Percentiles rank a stretch among this genome's conserved stretches.
Evolutionary conservation across 768 basidiomycete species (phyloP).

Genomic region (Xerocomellus intermedius): DNA sequence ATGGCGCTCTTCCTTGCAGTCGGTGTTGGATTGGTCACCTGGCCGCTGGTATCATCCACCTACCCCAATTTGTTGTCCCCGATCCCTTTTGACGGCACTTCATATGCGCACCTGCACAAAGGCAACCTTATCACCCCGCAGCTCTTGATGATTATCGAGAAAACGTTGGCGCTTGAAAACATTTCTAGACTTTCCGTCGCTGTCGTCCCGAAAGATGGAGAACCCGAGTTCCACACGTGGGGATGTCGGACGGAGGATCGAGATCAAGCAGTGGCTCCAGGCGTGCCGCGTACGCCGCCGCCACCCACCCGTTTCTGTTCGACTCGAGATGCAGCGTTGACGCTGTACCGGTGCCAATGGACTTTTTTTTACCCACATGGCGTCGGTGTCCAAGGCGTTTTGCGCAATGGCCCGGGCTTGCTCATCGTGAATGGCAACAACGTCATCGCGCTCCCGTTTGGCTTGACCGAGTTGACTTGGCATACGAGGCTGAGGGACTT

Average conservation of each 20-base stretch:
- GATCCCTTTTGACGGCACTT: neutral
- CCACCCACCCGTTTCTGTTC: neutral
- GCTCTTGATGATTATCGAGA: constrained; percentile 18
- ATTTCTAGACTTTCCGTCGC: constrained; percentile 33
- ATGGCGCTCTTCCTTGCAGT: constrained; percentile 11
- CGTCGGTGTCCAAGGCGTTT: constrained; percentile 41
- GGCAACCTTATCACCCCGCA: constrained; percentile 16
- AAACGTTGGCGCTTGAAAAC: constrained; percentile 21
- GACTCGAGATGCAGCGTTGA: constrained; percentile 21
- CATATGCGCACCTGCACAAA: neutral
- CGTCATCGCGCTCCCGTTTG: constrained; percentile 32
- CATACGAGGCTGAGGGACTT: constrained; percentile 36
- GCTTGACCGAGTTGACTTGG: constrained; percentile 35
- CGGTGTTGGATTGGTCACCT: constrained; percentile 8
- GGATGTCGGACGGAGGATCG: constrained; percentile 37
- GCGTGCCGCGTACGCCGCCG: no score
- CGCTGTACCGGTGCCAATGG: no score
- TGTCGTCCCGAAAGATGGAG: constrained; percentile 25
- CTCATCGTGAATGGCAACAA: constrained; percentile 38
- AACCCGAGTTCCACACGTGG: constrained; percentile 33
- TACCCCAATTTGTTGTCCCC: constrained; percentile 8
- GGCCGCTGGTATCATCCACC: constrained; percentile 10
- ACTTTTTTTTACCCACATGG: no score
- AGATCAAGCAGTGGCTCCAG: constrained; percentile 29
- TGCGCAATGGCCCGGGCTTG: constrained; percentile 39